Percentiles rank a stretch among this genome's conserved stretches.
Conservation (phyloP, 495 filamentous ascomycete species). For the Neurospora sp. region DNA sequence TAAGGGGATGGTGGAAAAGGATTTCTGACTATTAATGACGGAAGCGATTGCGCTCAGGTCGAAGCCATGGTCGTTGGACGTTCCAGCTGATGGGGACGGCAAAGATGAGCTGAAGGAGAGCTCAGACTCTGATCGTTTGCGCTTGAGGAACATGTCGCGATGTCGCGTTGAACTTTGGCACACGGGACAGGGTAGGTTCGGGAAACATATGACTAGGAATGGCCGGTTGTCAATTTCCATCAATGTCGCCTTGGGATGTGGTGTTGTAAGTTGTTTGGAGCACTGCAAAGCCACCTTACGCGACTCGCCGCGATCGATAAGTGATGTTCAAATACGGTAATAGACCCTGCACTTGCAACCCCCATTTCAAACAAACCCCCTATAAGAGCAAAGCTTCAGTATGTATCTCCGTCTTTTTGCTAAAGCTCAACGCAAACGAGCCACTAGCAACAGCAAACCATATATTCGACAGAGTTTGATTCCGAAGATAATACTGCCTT, state of each 20-base stretch:
- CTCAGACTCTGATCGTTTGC: constrained; percentile 43
- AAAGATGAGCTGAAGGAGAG: constrained; percentile 31
- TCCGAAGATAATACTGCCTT: not conserved
- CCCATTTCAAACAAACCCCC: not conserved
- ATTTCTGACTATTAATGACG: constrained; percentile 12
- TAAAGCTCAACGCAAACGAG: not conserved
- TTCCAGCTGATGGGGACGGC: constrained; percentile 21
- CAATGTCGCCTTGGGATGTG: not conserved
- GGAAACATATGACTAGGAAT: not conserved
- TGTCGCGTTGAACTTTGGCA: not conserved
- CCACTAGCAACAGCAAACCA: not conserved
- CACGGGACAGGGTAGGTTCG: not conserved
- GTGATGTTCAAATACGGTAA: not conserved
- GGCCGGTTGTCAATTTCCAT: not conserved
- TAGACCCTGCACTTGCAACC: not conserved
- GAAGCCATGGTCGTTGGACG: constrained; percentile 13
- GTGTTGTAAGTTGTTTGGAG: not conserved
- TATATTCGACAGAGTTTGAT: not conserved
- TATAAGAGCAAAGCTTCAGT: not conserved
- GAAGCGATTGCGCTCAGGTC: constrained; percentile 16
- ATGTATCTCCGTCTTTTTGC: not conserved
- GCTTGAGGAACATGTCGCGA: constrained; percentile 33
- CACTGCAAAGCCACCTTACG: not conserved
- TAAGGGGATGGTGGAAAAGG: constrained; percentile 10
- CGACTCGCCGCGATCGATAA: not conserved